A percentile compares a stretch with the other conserved stretches of the same genome.
phyloP scores from a whole-genome alignment of 140 eudicot genomes.

The Erigeron philadelphicus region DNA sequence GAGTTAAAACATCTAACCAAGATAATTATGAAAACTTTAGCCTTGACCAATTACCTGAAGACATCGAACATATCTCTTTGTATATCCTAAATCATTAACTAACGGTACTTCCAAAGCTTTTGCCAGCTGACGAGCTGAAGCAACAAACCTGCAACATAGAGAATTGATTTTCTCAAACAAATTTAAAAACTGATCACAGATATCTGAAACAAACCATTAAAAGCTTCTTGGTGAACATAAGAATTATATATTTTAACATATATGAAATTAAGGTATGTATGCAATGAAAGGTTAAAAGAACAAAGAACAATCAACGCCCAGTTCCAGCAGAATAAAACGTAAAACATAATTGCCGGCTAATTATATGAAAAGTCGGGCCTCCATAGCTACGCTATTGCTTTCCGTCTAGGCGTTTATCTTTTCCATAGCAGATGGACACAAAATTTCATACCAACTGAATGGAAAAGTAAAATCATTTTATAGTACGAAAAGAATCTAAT shows the following conservation, averaged over 20 bases:
- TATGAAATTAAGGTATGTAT: no score
- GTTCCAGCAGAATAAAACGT: not conserved
- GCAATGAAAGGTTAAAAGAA: no score
- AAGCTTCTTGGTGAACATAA: no score
- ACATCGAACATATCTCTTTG: slow-evolving; percentile 97
- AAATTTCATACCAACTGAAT: not conserved
- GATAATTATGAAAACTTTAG: not conserved
- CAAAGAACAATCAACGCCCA: no score
- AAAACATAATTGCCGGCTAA: not conserved
- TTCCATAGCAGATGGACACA: not conserved
- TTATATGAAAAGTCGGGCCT: not conserved
- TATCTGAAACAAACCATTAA: no score
- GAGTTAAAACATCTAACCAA: not conserved
- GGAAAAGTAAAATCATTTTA: not conserved
- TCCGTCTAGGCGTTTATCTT: not conserved
- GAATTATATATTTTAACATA: no score
- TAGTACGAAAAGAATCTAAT: not conserved
- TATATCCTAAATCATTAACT: slow-evolving; percentile 97
- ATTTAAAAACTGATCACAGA: not conserved
- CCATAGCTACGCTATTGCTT: not conserved
- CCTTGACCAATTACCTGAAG: slow-evolving; percentile 53
- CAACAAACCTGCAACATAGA: slow-evolving; percentile 68
- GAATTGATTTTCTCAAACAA: slow-evolving; percentile 4
- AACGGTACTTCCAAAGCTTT: slow-evolving; percentile 96
- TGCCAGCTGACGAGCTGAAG: slow-evolving; percentile 90